Base-by-base conservation (phyloP, 495 filamentous ascomycete species). In the Penicillium paradoxum region DNA sequence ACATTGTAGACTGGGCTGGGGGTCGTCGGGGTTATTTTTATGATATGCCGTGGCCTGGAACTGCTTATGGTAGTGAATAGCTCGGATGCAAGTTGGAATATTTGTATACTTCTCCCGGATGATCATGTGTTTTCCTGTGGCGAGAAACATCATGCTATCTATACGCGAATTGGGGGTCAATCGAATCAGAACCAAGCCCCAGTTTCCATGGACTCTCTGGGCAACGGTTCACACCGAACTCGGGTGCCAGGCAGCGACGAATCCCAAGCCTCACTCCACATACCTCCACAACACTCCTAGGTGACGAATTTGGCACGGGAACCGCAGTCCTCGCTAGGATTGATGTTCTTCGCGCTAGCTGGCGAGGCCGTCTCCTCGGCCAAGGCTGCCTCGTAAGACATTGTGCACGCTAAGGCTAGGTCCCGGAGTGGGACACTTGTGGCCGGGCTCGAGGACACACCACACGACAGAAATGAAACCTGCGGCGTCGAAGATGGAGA, bases 321-420 rank as follows among this genome's bases (percentile, higher is more conserved):
- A 37, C 27, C 25, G 32, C 45, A 36, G 29, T 39, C 30, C 18
- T 55, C 25, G 19, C n/a, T 25, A 7, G n/a, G 27, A 37, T 32
- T 42, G 5, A n/a, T 33, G 42, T 25, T 42, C 38, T 56, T 47
- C 40, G 13, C 17, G 21, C n/a, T 30, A 21, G 38, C 25, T 15
- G 52, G 41, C 42, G 52, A 58, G 46, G 41, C 41, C 19, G 30
- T 41, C 34, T 37, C 25, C 32, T 40, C 43, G 48, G 55, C 59
- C 53, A 62, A 52, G 51, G 39, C 51, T 32, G 54, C 53, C 51
- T 66, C 60, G 60, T 66, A 50, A 61, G 52, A 63, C 57, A 37
- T 30, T 21, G 57, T 60, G 6, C 49, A 51, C 55, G 60, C 59
- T 58, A 63, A 54, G 13, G 34, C 18, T 58, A 60, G 55, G 41